phyloP scores from a whole-genome alignment of 2,329 filamentous ascomycete genomes.

The Ophiostoma sp. region DNA sequence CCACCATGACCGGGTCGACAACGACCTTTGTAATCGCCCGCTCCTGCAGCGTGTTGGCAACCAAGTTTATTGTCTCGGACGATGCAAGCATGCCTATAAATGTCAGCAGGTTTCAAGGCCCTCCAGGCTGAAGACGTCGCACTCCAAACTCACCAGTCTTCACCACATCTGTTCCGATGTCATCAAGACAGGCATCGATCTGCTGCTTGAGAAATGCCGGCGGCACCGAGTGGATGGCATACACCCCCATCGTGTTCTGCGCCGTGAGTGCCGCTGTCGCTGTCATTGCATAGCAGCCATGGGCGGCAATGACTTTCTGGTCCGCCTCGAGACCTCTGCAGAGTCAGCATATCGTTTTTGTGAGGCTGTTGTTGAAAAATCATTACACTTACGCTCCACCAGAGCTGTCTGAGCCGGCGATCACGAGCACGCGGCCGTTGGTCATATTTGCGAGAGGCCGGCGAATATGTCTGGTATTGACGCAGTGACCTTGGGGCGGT shows the following conservation, averaged over 20 bases:
- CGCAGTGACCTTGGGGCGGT: too few species aligned
- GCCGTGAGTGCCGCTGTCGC: constrained; percentile 93
- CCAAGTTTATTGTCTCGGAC: constrained; percentile 60
- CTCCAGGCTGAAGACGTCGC: neutral
- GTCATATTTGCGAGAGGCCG: constrained; percentile 22
- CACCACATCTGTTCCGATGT: constrained; percentile 82
- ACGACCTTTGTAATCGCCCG: constrained; percentile 57
- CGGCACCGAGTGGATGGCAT: constrained; percentile 74
- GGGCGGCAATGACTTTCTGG: constrained; percentile 86
- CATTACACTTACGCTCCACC: constrained; percentile 65
- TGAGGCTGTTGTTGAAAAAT: neutral
- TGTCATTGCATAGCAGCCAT: constrained; percentile 94
- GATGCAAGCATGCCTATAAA: constrained; percentile 73
- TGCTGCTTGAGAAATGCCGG: constrained; percentile 75
- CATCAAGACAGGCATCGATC: constrained; percentile 76
- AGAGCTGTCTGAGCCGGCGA: constrained; percentile 86
- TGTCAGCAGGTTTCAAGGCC: neutral
- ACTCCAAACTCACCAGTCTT: constrained; percentile 65
- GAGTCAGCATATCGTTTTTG: neutral
- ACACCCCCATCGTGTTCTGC: constrained; percentile 83
- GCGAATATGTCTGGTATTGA: neutral
- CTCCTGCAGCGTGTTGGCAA: constrained; percentile 58
- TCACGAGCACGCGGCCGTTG: constrained; percentile 60
- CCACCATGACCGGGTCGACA: constrained; percentile 90
- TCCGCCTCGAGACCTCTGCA: constrained; percentile 85